These are phyloP conservation scores for Hypoxylon sp. DNA, from an alignment of 2,329 filamentous ascomycete species.

Conservation along the genomic window DNA sequence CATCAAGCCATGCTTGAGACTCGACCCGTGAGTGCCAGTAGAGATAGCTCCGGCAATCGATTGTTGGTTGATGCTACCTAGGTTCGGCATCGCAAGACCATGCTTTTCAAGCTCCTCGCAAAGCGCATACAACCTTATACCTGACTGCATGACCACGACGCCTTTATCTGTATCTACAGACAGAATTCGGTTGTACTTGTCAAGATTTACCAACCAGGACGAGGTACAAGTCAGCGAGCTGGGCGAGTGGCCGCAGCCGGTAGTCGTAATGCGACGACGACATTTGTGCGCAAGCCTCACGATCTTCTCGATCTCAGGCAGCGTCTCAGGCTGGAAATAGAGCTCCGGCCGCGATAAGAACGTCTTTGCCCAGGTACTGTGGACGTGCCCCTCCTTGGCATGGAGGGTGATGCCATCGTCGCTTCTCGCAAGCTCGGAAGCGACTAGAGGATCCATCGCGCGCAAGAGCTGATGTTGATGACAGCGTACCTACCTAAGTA, in stretches of 20 bases:
- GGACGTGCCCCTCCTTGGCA: conserved; percentile 78
- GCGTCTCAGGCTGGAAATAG: conserved; percentile 85
- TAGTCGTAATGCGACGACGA: conserved; percentile 84
- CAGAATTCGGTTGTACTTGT: conserved; percentile 82
- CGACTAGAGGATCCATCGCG: conserved; percentile 50
- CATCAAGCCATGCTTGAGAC: conserved; percentile 84
- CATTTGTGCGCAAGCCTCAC: conserved; percentile 85
- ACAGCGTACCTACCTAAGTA: not conserved
- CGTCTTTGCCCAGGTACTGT: conserved; percentile 95
- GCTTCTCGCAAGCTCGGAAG: conserved; percentile 47
- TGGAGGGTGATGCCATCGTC: conserved; percentile 77
- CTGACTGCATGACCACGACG: conserved; percentile 84
- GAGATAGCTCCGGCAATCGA: conserved; percentile 92
- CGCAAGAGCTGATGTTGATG: conserved; percentile 3
- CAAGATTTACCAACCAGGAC: conserved; percentile 94
- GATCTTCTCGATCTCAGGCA: conserved; percentile 86
- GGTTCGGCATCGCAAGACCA: conserved; percentile 88
- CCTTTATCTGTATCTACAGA: conserved; percentile 76
- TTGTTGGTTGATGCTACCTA: conserved; percentile 96
- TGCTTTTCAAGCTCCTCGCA: conserved; percentile 79
- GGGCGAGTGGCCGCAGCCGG: conserved; percentile 94
- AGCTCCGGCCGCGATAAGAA: conserved; percentile 92
- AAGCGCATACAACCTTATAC: conserved; percentile 84
- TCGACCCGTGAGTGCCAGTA: conserved; percentile 94
- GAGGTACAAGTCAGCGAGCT: conserved; percentile 93